phyloP scores from a whole-genome alignment of 495 filamentous ascomycete genomes.

The Hyaloscypha variabilis region DNA sequence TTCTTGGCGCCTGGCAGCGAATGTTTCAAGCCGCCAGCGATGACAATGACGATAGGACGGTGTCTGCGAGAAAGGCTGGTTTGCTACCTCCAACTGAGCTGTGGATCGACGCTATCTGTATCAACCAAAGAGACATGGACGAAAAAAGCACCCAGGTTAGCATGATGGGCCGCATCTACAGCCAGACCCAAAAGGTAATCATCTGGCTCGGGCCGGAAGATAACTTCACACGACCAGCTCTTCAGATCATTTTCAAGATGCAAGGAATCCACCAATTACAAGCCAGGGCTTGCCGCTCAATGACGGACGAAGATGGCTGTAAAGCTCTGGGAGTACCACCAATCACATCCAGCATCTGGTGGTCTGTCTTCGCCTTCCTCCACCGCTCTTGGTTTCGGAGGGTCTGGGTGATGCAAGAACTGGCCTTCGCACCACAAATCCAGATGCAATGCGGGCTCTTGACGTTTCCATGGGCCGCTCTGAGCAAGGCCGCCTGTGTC shows the following conservation, averaged over 20 bases:
- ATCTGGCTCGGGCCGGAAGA: background rate
- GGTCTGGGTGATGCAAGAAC: slow-evolving; percentile 14
- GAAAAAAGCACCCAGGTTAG: slow-evolving; percentile 7
- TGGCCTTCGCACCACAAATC: slow-evolving; percentile 5
- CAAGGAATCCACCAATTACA: background rate
- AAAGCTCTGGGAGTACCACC: background rate
- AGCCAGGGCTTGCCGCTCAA: background rate
- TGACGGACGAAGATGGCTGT: background rate
- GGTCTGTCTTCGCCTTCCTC: background rate
- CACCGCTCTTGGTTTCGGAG: slow-evolving; percentile 7
- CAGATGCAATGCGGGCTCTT: slow-evolving; percentile 8
- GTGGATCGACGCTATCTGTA: slow-evolving; percentile 10
- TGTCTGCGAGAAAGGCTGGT: background rate
- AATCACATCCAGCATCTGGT: background rate
- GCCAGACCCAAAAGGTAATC: background rate
- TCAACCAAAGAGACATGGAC: slow-evolving; percentile 5
- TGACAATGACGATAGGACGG: background rate
- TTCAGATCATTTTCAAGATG: slow-evolving; percentile 5
- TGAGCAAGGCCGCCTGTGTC: slow-evolving; percentile 24
- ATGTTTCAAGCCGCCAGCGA: background rate
- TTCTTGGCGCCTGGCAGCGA: background rate
- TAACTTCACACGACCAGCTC: background rate
- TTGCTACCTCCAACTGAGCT: background rate
- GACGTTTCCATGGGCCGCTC: slow-evolving; percentile 12
- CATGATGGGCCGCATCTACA: slow-evolving; percentile 6